Conservation (phyloP, 805 yeast species). For the Candida arabinofermentans region DNA sequence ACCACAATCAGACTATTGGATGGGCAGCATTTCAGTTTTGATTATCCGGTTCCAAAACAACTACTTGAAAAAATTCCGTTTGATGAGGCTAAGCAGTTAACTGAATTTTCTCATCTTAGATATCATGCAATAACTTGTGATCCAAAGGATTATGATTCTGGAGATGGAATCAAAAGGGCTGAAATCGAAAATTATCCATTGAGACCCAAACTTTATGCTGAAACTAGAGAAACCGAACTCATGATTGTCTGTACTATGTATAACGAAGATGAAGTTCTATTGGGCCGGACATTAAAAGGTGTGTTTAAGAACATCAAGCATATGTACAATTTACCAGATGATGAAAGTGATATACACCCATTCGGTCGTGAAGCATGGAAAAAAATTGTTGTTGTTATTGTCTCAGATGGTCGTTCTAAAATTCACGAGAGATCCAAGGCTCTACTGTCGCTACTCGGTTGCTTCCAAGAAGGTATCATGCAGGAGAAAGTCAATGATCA, state of each 20-base stretch:
- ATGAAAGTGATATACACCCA: slow-evolving; percentile 47
- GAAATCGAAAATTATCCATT: slow-evolving; percentile 37
- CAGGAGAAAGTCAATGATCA: slow-evolving; percentile 81
- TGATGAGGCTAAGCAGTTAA: slow-evolving; percentile 33
- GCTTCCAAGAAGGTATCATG: slow-evolving; percentile 92
- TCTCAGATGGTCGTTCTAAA: slow-evolving; percentile 87
- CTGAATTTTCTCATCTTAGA: slow-evolving; percentile 74
- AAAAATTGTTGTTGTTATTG: slow-evolving; percentile 81
- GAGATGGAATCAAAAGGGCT: slow-evolving; percentile 44
- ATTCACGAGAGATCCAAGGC: slow-evolving; percentile 76
- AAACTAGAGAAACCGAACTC: slow-evolving; percentile 78
- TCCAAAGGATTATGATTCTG: slow-evolving; percentile 61
- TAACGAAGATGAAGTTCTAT: slow-evolving; percentile 78
- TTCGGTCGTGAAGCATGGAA: slow-evolving; percentile 97
- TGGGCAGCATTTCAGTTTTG: slow-evolving; percentile 73
- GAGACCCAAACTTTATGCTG: slow-evolving; percentile 72
- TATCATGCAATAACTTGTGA: slow-evolving; percentile 94
- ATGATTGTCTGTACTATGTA: slow-evolving; percentile 88
- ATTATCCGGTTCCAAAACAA: slow-evolving; percentile 75
- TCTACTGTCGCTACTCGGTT: slow-evolving; percentile 78
- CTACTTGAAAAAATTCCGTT: slow-evolving; percentile 46
- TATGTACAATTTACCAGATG: slow-evolving; percentile 44
- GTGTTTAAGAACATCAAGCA: slow-evolving; percentile 82
- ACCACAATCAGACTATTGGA: slow-evolving; percentile 46
- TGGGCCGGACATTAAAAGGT: slow-evolving; percentile 85